A percentile compares a stretch with the other conserved stretches of the same genome.
phyloP scores from a whole-genome alignment of 2,329 filamentous ascomycete species.

The Bipolaris zeicola region DNA sequence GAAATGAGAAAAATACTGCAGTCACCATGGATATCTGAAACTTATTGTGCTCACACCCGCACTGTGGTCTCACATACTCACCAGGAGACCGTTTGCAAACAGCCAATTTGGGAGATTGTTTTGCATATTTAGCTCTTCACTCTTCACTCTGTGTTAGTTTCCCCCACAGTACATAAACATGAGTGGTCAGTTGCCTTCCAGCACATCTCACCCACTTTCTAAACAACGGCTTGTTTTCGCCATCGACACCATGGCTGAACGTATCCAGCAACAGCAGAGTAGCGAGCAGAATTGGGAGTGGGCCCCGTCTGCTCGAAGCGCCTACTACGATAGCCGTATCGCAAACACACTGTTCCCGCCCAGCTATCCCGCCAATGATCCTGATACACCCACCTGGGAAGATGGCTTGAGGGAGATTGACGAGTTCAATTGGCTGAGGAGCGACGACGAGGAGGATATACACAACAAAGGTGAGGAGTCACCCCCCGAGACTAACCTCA shows the following conservation, averaged over 20 bases:
- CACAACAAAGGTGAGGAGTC: not conserved
- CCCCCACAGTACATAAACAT: not conserved
- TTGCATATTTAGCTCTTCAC: not conserved
- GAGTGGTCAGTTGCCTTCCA: not conserved
- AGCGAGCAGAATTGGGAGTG: slow-evolving; percentile 9
- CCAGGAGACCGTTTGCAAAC: slow-evolving; percentile 16
- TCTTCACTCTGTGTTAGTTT: not conserved
- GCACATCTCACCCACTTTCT: not conserved
- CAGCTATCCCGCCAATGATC: slow-evolving; percentile 15
- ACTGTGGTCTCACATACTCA: not conserved
- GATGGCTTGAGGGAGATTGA: slow-evolving; percentile 32
- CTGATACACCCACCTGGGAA: slow-evolving; percentile 19
- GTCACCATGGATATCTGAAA: not conserved
- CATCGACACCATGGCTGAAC: not conserved
- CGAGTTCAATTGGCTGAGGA: slow-evolving; percentile 28
- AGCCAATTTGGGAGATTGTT: not conserved
- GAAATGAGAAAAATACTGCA: not conserved
- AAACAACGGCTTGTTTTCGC: not conserved
- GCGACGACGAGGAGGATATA: not conserved
- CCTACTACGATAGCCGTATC: slow-evolving; percentile 9
- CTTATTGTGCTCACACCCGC: not conserved
- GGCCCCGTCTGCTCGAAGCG: not conserved
- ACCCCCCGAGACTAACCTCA: not conserved
- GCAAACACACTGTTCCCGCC: slow-evolving; percentile 9
- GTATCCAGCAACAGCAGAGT: not conserved